Base-by-base conservation (phyloP, 805 yeast genomes). In the Metschnikowia baotianmanensis region DNA sequence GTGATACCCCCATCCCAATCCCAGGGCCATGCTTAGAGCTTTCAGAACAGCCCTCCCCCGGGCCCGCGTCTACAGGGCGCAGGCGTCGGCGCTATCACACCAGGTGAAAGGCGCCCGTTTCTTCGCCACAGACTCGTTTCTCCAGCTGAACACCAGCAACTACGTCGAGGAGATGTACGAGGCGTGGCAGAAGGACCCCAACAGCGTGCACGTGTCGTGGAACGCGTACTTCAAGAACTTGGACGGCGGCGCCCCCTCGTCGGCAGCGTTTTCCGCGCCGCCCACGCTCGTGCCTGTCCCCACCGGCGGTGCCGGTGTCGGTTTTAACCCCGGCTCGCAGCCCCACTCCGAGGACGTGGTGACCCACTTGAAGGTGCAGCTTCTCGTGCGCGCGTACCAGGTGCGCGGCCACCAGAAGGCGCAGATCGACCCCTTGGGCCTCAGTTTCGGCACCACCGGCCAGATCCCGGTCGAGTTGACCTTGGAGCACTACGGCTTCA, bases 361-460 rank as follows among this genome's bases (percentile, higher is more conserved):
- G 50, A 76, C 86, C 48, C 98, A 93, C 65, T 78, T 93, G 74
- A 93, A 93, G 67, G 95, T 89, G 13, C 99, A 93, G 75, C 78
- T 93, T 55, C 76, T 93, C 56, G 97, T 95, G 49, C 86, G 99
- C 67, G 99, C 99, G 22, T 93, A 90, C 71, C 99, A 93, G 73
- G 99, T 93, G 38, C 82, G 98, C 68, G 99, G 99, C 53, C 99
- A 93, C 67, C 85, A 83, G 65, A 87, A 86, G 72, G 97, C 98
- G 33, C 83, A 82, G 56, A 83, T 89, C 47, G 99, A 93, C 67
- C 99, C 99, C n/a, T 73, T 93, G 59, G 91, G 85, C 26, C 85
- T 91, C 58, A 80, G 90, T 15, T 86, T 82, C 60, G 97, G 93
- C 54, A 86, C 80, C 57, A 78, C 78, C 57, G 63, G 68, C 38